These are phyloP conservation scores for Pichia sp. DNA, from an alignment of 1,139 yeast species.

Conservation along the genomic window DNA sequence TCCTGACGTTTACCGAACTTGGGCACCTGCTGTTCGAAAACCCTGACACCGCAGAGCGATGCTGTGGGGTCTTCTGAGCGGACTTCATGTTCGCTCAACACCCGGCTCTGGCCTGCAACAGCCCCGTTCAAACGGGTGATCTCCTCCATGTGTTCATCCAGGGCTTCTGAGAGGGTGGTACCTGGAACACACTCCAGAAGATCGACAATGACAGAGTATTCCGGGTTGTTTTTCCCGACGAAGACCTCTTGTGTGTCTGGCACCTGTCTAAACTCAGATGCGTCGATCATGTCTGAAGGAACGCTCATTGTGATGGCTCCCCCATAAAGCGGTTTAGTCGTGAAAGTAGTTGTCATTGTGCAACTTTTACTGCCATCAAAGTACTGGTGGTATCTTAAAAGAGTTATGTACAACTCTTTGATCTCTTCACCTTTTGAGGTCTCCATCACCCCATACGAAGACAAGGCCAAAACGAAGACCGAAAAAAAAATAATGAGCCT, in stretches of 20 bases:
- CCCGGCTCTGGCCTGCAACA: not conserved
- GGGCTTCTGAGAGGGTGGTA: slow-evolving; percentile 36
- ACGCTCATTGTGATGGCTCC: slow-evolving; percentile 65
- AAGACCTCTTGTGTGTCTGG: slow-evolving; percentile 91
- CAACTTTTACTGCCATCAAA: no score
- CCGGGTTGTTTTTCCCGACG: slow-evolving; percentile 42
- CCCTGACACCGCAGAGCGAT: slow-evolving; percentile 1
- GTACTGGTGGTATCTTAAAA: no score
- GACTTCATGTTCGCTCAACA: slow-evolving; percentile 1
- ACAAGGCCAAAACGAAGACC: not conserved
- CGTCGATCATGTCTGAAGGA: slow-evolving; percentile 62
- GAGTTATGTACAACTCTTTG: no score
- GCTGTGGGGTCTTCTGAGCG: not conserved
- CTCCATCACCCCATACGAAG: not conserved
- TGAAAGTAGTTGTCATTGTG: not conserved
- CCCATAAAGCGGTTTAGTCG: slow-evolving; percentile 50
- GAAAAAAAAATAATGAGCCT: not conserved
- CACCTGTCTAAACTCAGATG: slow-evolving; percentile 66
- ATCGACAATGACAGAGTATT: slow-evolving; percentile 68
- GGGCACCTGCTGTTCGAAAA: slow-evolving; percentile 1
- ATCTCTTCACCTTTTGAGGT: not conserved
- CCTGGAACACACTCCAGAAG: slow-evolving; percentile 55
- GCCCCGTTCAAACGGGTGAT: slow-evolving; percentile 29
- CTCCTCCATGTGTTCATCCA: slow-evolving; percentile 44
- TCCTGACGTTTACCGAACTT: slow-evolving; percentile 9